These are phyloP conservation scores for Myrica gale DNA, from an alignment of 306 rosid genomes.

Conservation along the genomic window DNA sequence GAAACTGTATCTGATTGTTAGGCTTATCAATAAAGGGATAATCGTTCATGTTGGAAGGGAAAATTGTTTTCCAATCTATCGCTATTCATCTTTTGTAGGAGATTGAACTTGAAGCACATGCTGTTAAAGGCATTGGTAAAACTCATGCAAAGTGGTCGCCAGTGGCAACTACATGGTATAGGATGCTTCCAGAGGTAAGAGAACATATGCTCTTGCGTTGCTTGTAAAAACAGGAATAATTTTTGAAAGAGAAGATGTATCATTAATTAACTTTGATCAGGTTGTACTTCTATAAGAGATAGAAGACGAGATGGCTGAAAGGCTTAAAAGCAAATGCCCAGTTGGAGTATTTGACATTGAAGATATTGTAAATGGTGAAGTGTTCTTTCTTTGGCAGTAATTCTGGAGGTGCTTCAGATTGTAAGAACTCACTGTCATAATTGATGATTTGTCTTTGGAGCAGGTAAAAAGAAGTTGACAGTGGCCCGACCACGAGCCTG, in stretches of 20 bases:
- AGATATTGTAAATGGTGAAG: slow-evolving; percentile 76
- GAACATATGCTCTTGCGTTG: slow-evolving; percentile 10
- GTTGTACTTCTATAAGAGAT: slow-evolving; percentile 64
- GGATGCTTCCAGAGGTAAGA: slow-evolving; percentile 95
- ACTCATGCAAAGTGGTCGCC: slow-evolving; percentile 99
- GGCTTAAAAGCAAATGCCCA: slow-evolving; percentile 67
- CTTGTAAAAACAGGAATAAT: not conserved
- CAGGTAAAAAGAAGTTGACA: slow-evolving; percentile 70
- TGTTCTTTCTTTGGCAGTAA: slow-evolving; percentile 8
- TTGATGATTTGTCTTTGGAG: slow-evolving; percentile 30
- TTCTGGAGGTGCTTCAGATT: slow-evolving; percentile 14
- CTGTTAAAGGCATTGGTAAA: slow-evolving; percentile 91
- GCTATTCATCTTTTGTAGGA: slow-evolving; percentile 46
- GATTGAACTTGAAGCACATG: slow-evolving; percentile 95
- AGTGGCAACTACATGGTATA: slow-evolving; percentile 93
- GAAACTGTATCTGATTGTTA: not conserved
- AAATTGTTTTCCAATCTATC: not conserved
- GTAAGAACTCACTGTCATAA: slow-evolving; percentile 2
- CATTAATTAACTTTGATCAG: slow-evolving; percentile 30
- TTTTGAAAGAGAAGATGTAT: slow-evolving; percentile 2
- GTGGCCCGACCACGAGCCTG: slow-evolving; percentile 70
- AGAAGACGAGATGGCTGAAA: slow-evolving; percentile 61
- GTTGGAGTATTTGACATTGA: slow-evolving; percentile 82
- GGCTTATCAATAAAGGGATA: not conserved
- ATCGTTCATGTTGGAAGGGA: not conserved